Evolutionary conservation across 2,329 filamentous ascomycete genomes (phyloP).

Genomic region (Cordyceps javanica): DNA sequence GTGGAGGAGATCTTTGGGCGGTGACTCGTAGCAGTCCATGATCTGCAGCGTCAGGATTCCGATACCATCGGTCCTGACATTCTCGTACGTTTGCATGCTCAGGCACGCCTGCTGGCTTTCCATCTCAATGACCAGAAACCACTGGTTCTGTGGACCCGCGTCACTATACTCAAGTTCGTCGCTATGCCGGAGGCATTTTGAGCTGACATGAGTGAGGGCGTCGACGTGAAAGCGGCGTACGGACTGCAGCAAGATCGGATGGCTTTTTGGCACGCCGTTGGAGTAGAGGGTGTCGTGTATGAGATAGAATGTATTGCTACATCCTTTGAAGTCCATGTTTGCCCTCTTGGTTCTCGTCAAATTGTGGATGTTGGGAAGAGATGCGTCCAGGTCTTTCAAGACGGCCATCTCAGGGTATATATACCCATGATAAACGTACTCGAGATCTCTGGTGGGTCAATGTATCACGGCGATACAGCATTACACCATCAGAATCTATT

Average conservation of each 20-base stretch:
- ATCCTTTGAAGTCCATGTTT: not conserved
- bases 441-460: not conserved
- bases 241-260: not conserved
- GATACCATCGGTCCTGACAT: not conserved
- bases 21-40: not conserved
- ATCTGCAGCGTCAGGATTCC: not conserved
- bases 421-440: not conserved
- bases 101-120: not conserved
- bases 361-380: not conserved
- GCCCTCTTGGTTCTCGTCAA: not conserved
- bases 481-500: not conserved
- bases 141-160: not conserved
- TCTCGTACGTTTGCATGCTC: not conserved
- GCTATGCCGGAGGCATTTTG: not conserved
- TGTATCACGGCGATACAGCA: not conserved
- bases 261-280: not conserved
- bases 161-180: not conserved
- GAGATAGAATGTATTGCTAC: not conserved
- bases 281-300: not conserved
- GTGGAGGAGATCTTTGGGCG: not conserved
- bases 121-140: constrained; percentile 1
- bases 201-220: not conserved
- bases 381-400: not conserved
- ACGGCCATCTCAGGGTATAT: not conserved
- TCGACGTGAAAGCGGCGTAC: not conserved